Base-by-base conservation (phyloP, 805 yeast species). In the Brettanomyces naardenensis region DNA sequence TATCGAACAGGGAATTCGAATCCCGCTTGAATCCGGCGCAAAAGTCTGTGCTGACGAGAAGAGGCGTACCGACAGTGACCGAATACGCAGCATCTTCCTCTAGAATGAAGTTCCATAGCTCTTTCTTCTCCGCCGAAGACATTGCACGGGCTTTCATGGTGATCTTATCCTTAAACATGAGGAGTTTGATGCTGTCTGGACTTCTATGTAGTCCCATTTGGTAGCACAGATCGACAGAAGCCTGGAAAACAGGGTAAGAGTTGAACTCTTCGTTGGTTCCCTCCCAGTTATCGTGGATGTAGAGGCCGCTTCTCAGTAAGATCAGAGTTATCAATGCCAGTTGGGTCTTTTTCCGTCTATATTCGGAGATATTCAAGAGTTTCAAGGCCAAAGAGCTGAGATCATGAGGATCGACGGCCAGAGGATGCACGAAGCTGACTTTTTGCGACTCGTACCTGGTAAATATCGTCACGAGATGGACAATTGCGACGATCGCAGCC, bases 71-170 rank as follows among this genome's bases (percentile, higher is more conserved):
- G 3, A 35, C n/a, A 9, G 14, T 15, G 14, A 38, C 19, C 9
- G 36, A 37, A 34, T 42, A 46, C 4, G n/a, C 15, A 1, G 43
- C 31, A 35, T 49, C 53, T 9, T 30, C 7, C 3, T 17, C n/a
- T 14, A 42, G 18, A 18, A 48, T 28, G 30, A 43, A 35, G 31
- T 46, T 45, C 53, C 53, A 48, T 17, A 49, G 11, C 31, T 28
- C 14, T 9, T n/a, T 9, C 9, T 13, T 13, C 14, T 28, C 10
- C 10, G 11, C n/a, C 11, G 9, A 13, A 28, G 31, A 28, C 11
- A 28, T 13, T 11, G 14, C 10, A 9, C 31, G n/a, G 17, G 17
- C 17, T 9, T 15, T 28, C 17, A 15, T 13, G 2, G 11, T 15
- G 9, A 13, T 17, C 10, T n/a, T 10, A 28, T 28, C 14, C 10